Percentiles rank a stretch among this genome's conserved stretches.
These are phyloP conservation scores for Botrytis hyacinthi DNA, from an alignment of 2,329 filamentous ascomycete species.

Conservation along the genomic window DNA sequence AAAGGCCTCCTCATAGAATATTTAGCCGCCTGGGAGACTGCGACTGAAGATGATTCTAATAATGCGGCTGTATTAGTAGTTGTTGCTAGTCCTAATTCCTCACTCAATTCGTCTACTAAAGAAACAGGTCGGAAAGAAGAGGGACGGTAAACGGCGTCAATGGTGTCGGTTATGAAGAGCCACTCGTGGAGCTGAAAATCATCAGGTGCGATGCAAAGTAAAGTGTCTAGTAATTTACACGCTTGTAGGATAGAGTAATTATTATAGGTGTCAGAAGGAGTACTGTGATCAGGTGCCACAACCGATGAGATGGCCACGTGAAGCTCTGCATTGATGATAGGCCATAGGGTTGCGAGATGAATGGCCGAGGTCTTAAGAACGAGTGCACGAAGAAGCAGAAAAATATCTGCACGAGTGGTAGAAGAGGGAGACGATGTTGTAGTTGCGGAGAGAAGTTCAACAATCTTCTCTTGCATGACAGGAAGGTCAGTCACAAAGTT, in stretches of 20 bases:
- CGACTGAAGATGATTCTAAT: conserved; percentile 26
- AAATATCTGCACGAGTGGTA: conserved; percentile 82
- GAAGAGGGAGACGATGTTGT: conserved; percentile 89
- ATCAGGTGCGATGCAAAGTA: conserved; percentile 84
- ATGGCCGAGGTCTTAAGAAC: conserved; percentile 75
- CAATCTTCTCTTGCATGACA: conserved; percentile 74
- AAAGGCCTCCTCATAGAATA: conserved; percentile 41
- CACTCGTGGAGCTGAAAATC: conserved; percentile 99
- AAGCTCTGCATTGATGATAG: conserved; percentile 81
- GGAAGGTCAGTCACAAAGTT: conserved; percentile 76
- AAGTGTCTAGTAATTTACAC: conserved; percentile 85
- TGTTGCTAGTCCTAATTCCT: conserved; percentile 54
- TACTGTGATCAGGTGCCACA: conserved; percentile 62
- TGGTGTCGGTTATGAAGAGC: conserved; percentile 95
- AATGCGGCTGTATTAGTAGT: conserved; percentile 19
- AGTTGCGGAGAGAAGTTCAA: conserved; percentile 81
- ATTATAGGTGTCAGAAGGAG: conserved; percentile 69
- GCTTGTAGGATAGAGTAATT: conserved; percentile 79
- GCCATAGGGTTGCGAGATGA: conserved; percentile 85
- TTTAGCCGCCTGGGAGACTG: conserved; percentile 28
- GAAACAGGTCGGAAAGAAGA: conserved; percentile 66
- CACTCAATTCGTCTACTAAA: conserved; percentile 80
- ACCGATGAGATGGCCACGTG: conserved; percentile 76
- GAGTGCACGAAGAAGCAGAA: conserved; percentile 81
- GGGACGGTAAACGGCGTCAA: conserved; percentile 88